Evolutionary conservation across 164 flowering plant genomes (phyloP).

Genomic region (Kalanchoe fedtschenkoi): DNA sequence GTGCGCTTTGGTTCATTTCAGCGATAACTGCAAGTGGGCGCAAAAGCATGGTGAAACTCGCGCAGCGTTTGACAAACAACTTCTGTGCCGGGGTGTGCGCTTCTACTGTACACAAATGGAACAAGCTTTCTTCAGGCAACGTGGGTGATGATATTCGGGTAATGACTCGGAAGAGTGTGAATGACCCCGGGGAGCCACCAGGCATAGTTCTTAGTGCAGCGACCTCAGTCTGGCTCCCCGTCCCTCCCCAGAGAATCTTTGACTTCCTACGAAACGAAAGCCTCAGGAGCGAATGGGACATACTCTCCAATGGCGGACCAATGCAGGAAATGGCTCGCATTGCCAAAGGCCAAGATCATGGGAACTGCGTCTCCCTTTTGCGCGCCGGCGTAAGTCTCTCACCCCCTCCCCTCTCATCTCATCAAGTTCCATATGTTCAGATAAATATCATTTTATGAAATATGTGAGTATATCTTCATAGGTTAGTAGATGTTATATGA

Average conservation of each 20-base stretch:
- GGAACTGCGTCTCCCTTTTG: constrained; percentile 92
- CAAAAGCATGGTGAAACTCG: constrained; percentile 91
- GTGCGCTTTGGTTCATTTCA: constrained; percentile 7
- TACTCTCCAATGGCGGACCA: constrained; percentile 91
- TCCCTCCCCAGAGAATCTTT: constrained; percentile 71
- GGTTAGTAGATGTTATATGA: neutral
- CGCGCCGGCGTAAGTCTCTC: constrained; percentile 57
- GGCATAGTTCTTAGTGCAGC: constrained; percentile 91
- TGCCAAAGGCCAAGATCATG: constrained; percentile 90
- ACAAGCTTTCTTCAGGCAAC: constrained; percentile 58
- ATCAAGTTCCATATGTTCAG: neutral
- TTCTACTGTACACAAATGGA: constrained; percentile 88
- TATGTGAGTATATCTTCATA: too few species aligned
- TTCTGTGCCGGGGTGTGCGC: constrained; percentile 94
- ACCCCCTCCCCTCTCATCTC: neutral
- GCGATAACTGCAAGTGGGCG: constrained; percentile 77
- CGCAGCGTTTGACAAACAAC: constrained; percentile 83
- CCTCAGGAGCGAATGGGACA: constrained; percentile 92
- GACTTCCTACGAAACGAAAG: constrained; percentile 86
- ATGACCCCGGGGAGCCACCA: constrained; percentile 94
- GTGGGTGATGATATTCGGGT: constrained; percentile 78
- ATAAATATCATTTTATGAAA: neutral
- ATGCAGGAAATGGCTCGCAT: constrained; percentile 98
- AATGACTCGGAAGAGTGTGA: constrained; percentile 86
- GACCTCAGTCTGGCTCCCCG: constrained; percentile 92